Base-by-base conservation (phyloP, 2,329 filamentous ascomycete species). In the Colletotrichum cordylinicola region DNA sequence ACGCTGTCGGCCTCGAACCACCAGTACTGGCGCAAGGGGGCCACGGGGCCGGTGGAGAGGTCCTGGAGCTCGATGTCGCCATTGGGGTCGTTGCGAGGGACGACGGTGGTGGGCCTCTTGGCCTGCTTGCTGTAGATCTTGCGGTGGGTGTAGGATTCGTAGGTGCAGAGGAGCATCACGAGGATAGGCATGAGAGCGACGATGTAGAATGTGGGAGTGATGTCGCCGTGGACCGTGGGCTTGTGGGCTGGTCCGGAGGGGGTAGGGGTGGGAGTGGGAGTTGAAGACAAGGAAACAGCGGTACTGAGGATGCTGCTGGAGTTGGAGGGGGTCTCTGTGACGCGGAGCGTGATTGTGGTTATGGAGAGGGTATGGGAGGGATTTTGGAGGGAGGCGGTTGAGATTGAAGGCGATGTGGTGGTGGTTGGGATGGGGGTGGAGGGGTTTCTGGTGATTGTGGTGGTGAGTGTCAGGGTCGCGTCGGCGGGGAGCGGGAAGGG, bases 61-160 rank as follows among this genome's bases (percentile, higher is more conserved):
- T 58, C 16, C 29, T 72, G 72, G 67, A 78, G 70, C 75, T 78
- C 77, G 12, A 78, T 72, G 29, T 77, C 72, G 31, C n/a, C 29
- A n/a, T 52, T 52, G 18, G 39, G 58, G 58, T n/a, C 13, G 31
- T 15, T 31, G 58, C 58, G 58, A 18, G 31, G 18, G 31, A 29
- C 29, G 56, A 18, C 18, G 18, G 58, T 21, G 31, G 29, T 15
- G 43, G 43, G 21, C n/a, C 13, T 3, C n/a, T 52, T 12, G 10
- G 21, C 18, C n/a, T 52, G n/a, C 24, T 39, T 12, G 48, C 65
- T 18, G 16, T 16, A 7, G 24, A 35, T 61, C 55, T 21, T 31
- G 65, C 72, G 70, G 18, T 18, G 33, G 67, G 55, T 33, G 71
- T 24, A 15, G 68, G 61, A 66, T 5, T 61, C 21, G 52, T 33